These are phyloP conservation scores for Picochlorum sp. DNA, from an alignment of 139 green algal species.

Conservation along the genomic window DNA sequence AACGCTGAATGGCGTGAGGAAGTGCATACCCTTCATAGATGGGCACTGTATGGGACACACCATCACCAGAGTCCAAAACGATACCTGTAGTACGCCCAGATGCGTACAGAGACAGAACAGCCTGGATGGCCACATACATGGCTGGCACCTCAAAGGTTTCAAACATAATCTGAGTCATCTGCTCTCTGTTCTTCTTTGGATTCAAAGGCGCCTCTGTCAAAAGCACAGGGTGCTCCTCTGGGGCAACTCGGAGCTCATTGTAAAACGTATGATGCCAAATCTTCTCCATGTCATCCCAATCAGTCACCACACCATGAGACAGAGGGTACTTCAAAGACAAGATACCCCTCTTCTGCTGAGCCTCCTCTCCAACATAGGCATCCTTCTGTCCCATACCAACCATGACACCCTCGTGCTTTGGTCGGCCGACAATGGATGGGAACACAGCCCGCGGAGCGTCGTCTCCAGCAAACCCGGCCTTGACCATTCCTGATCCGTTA, in stretches of 20 bases:
- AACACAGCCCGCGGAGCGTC: conserved; percentile 94
- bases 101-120: conserved; percentile 97
- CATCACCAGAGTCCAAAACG: conserved; percentile 94
- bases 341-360: conserved; percentile 95
- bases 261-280: conserved; percentile 99
- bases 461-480: conserved; percentile 92
- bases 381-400: conserved; percentile 93
- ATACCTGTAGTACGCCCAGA: conserved; percentile 96
- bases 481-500: conserved; percentile 98
- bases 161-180: conserved; percentile 92
- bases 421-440: conserved; percentile 90
- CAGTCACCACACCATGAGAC: conserved; percentile 93
- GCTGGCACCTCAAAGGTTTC: conserved; percentile 96
- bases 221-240: conserved; percentile 98
- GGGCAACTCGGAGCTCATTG: conserved; percentile 98
- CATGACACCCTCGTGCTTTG: conserved; percentile 91
- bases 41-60: conserved; percentile 94
- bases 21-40: conserved; percentile 98
- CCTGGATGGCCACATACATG: conserved; percentile 97
- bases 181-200: conserved; percentile 82
- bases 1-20: conserved; percentile 90
- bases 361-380: conserved; percentile 96
- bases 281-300: conserved; percentile 99
- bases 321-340: conserved; percentile 97
- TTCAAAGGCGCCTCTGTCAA: conserved; percentile 98